These are phyloP conservation scores for Microcyclospora pomicola DNA, from an alignment of 2,329 filamentous ascomycete genomes.

Conservation along the genomic window DNA sequence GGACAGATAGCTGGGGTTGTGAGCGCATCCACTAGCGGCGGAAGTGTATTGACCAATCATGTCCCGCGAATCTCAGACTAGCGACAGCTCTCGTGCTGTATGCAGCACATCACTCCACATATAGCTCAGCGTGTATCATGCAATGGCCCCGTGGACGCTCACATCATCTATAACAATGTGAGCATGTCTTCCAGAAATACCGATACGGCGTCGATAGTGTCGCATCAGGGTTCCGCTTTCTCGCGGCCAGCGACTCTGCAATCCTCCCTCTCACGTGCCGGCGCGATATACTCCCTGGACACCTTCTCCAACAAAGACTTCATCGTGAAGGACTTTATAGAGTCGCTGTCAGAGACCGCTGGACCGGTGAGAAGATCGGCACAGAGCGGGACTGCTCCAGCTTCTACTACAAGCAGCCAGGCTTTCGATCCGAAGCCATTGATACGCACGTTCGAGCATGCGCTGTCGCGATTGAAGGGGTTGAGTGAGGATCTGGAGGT, in stretches of 20 bases:
- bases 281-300: constrained; percentile 58
- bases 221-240: constrained; percentile 3
- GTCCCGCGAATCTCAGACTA: too few species aligned
- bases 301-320: constrained; percentile 62
- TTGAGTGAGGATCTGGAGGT: constrained; percentile 75
- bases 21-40: too few species aligned
- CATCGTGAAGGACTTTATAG: constrained; percentile 95
- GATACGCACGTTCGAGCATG: constrained; percentile 83
- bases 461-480: constrained; percentile 52
- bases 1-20: too few species aligned
- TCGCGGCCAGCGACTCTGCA: constrained; percentile 17
- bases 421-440: constrained; percentile 89
- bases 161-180: too few species aligned
- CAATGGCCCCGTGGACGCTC: too few species aligned
- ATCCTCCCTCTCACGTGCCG: constrained; percentile 18
- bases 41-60: too few species aligned
- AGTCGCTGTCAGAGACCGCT: constrained; percentile 75
- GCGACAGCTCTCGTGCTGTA: too few species aligned
- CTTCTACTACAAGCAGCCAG: constrained; percentile 19
- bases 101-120: too few species aligned
- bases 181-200: constrained; percentile 5
- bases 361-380: constrained; percentile 69
- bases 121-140: too few species aligned
- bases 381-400: constrained; percentile 16
- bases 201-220: constrained; percentile 30